Base-by-base conservation (phyloP, 2,329 filamentous ascomycete genomes). In the Verticillium nubilum region DNA sequence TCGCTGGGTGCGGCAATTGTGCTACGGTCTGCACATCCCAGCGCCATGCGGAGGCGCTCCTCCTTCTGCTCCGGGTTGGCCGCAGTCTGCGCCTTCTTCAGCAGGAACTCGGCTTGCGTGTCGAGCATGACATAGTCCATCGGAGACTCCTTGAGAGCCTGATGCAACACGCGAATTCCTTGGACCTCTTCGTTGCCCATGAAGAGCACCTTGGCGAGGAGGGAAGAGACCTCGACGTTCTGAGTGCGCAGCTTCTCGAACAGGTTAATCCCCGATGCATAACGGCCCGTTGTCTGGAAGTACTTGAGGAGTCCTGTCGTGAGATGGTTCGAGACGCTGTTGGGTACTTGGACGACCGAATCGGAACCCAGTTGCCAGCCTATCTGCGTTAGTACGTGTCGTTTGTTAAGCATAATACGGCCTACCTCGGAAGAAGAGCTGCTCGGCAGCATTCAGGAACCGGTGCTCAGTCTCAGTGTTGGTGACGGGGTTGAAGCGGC, bases 51-150 rank as follows among this genome's bases (percentile, higher is more conserved):
- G 26, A 93, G 81, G 62, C 94, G 87, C 67, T 87, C 84, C 23
- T 86, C 82, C 67, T 80, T 86, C 56, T 80, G 73, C 54, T 86
- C 83, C 1, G 83, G 76, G 1, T 77, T 79, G 4, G 79, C 70
- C 1, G 85, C 80, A 15, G 76, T 78, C 61, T 79, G 71, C 9
- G 91, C 91, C 76, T 99, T 99, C 68, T 87, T 88, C 70, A 95
- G 86, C 65, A 96, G 86, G 70, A 98, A 99, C 15, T 92, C 87
- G 19, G 95, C 93, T 73, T 99, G 95, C 52, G 93, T 91, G 69
- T 98, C 94, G 10, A 99, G 86, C 76, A 99, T 88, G 33, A 96
- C 90, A 72, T 98, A 97, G 75, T 99, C 95, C 93, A 99, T 98
- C 0, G 95, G 93, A 0, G 94, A 85, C 67, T 97, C 89, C 72